Evolutionary conservation across 2,329 filamentous ascomycete species (phyloP).

Genomic region (Scedosporium minutisporum): DNA sequence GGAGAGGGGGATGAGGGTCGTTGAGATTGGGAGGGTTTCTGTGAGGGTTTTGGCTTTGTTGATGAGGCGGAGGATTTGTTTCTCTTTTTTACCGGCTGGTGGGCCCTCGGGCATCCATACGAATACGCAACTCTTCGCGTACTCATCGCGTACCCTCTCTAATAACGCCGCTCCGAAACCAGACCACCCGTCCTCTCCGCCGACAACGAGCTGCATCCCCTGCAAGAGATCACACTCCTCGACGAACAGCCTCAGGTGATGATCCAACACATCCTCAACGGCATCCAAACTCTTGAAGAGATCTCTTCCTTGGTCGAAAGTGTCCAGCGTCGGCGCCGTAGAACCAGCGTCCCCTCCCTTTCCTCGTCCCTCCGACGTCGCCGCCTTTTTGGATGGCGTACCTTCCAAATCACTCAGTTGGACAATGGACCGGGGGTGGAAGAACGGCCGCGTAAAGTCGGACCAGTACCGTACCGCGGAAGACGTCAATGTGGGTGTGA

Average conservation of each 20-base stretch:
- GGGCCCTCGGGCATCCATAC: constrained; percentile 67
- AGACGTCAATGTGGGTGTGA: constrained; percentile 52
- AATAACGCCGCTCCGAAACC: constrained; percentile 66
- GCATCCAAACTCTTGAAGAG: constrained; percentile 64
- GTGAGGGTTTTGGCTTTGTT: constrained; percentile 68
- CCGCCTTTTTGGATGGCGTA: constrained; percentile 69
- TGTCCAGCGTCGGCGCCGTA: constrained; percentile 47
- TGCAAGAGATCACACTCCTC: constrained; percentile 94
- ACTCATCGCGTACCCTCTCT: constrained; percentile 77
- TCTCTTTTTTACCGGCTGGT: not conserved
- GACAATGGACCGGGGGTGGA: constrained; percentile 77
- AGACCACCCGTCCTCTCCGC: constrained; percentile 70
- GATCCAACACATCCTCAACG: constrained; percentile 78
- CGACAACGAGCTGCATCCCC: constrained; percentile 68
- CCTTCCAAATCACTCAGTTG: constrained; percentile 84
- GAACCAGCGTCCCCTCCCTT: not conserved
- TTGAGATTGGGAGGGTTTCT: constrained; percentile 59
- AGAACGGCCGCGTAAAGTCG: constrained; percentile 88
- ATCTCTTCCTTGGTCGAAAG: constrained; percentile 63
- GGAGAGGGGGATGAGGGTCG: constrained; percentile 67
- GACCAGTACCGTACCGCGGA: constrained; percentile 89
- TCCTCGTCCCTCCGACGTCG: constrained; percentile 60
- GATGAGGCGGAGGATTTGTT: constrained; percentile 46
- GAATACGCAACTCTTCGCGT: constrained; percentile 79
- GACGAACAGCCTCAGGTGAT: constrained; percentile 78